A percentile compares a stretch with the other conserved stretches of the same genome.
phyloP scores from a whole-genome alignment of 2,329 filamentous ascomycete species.

The Colletotrichum spaethianum region DNA sequence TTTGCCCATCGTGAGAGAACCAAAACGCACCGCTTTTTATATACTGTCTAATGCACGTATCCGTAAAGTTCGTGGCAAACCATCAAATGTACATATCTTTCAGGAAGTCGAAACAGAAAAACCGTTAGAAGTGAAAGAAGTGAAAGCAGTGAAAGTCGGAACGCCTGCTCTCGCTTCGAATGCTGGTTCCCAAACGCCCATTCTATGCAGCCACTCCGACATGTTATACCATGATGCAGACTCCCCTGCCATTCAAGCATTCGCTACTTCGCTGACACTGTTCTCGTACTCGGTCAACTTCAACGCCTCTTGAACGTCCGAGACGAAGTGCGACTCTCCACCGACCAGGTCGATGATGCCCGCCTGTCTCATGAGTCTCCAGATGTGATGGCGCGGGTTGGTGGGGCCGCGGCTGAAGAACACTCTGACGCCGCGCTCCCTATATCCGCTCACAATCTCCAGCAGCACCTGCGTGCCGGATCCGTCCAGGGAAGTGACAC shows the following conservation, averaged over 20 bases:
- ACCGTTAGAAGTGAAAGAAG: background rate
- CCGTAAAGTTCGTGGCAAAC: conserved; percentile 13
- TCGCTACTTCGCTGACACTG: conserved; percentile 48
- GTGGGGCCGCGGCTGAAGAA: conserved; percentile 77
- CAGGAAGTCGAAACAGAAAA: conserved; percentile 4
- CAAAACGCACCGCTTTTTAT: conserved; percentile 23
- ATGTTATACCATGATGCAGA: background rate
- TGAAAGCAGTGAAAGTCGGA: background rate
- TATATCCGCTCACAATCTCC: conserved; percentile 89
- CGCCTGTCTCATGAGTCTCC: conserved; percentile 79
- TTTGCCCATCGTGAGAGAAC: background rate
- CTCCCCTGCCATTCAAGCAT: conserved; percentile 5
- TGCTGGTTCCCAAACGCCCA: conserved; percentile 33
- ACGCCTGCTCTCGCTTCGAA: conserved; percentile 13
- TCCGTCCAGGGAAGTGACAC: conserved; percentile 95
- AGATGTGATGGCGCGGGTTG: conserved; percentile 69
- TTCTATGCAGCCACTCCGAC: conserved; percentile 14
- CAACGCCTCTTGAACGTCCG: conserved; percentile 87
- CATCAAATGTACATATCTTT: conserved; percentile 12
- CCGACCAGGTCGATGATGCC: conserved; percentile 90
- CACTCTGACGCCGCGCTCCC: conserved; percentile 81
- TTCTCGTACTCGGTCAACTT: conserved; percentile 83
- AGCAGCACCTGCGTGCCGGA: conserved; percentile 92
- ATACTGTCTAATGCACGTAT: conserved; percentile 20
- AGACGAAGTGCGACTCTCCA: conserved; percentile 83